Evolutionary conservation across 352 stramenopile genomes (phyloP).

Genomic region (Phytophthora litchii): DNA sequence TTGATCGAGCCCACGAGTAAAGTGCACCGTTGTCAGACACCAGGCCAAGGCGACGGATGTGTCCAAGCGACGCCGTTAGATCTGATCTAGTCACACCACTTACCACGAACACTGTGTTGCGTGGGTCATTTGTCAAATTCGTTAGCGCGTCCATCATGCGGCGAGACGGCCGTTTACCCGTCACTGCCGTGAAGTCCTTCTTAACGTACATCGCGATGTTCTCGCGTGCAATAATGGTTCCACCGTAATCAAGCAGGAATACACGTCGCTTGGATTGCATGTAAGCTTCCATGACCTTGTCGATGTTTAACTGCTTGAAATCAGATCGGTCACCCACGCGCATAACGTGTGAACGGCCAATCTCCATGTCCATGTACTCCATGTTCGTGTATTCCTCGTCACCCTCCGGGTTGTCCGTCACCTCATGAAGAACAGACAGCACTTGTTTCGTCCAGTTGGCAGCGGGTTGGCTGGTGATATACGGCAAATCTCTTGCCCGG

Average conservation of each 20-base stretch:
- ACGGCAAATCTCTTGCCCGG: conserved; percentile 95
- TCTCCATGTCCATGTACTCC: conserved; percentile 90
- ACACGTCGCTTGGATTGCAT: conserved; percentile 87
- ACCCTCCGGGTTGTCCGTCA: conserved; percentile 68
- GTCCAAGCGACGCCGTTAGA: conserved; percentile 90
- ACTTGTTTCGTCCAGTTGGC: conserved; percentile 97
- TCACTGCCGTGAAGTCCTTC: conserved; percentile 95
- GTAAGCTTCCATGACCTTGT: conserved; percentile 88
- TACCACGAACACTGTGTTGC: conserved; percentile 98
- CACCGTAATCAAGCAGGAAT: conserved; percentile 98
- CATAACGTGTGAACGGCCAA: conserved; percentile 74
- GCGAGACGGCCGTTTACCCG: conserved; percentile 89
- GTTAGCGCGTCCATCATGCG: conserved; percentile 90
- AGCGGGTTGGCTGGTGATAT: conserved; percentile 93
- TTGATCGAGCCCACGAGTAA: conserved; percentile 90
- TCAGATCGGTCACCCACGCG: conserved; percentile 70
- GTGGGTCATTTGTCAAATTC: conserved; percentile 88
- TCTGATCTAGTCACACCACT: conserved; percentile 93
- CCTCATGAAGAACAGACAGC: conserved; percentile 86
- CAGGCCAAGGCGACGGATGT: conserved; percentile 93
- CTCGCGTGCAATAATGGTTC: conserved; percentile 93
- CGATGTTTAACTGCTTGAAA: conserved; percentile 87
- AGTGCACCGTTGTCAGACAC: conserved; percentile 95
- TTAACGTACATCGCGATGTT: conserved; percentile 97
- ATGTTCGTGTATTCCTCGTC: conserved; percentile 84